Conservation (phyloP, 257 asterid species). For the Nemophila menziesii region DNA sequence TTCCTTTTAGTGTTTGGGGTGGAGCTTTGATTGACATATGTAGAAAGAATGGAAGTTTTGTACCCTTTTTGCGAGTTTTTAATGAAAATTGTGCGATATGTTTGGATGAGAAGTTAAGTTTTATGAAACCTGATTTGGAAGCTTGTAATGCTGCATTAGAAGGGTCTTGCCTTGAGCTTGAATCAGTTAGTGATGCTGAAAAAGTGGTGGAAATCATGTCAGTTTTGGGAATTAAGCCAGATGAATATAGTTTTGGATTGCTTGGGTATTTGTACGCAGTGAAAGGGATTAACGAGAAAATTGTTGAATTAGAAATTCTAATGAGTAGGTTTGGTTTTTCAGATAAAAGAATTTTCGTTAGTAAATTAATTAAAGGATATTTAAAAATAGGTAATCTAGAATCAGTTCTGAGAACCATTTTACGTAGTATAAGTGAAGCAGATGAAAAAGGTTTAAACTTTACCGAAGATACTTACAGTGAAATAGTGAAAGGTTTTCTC, state of each 20-base stretch:
- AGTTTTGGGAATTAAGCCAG: conserved; percentile 65
- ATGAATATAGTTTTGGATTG: conserved; percentile 50
- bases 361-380: conserved; percentile 67
- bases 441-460: conserved; percentile 22
- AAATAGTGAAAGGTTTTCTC: conserved; percentile 49
- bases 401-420: conserved; percentile 39
- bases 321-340: conserved; percentile 42
- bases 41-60: conserved; percentile 56
- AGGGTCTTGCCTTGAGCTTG: conserved; percentile 58
- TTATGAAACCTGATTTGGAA: conserved; percentile 60
- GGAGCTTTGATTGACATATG: conserved; percentile 48
- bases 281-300: conserved; percentile 55
- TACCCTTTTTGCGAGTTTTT: conserved; percentile 46
- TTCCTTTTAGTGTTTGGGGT: conserved; percentile 80
- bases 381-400: conserved; percentile 46
- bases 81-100: conserved; percentile 64
- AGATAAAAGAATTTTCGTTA: conserved; percentile 24
- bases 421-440: conserved; percentile 39
- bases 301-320: conserved; percentile 50
- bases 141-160: conserved; percentile 87
- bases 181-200: conserved; percentile 59
- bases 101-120: conserved; percentile 54
- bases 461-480: conserved; percentile 42
- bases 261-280: conserved; percentile 75
- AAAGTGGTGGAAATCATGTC: conserved; percentile 70